These are phyloP conservation scores for Cercospora nicotianae DNA, from an alignment of 2,329 filamentous ascomycete genomes.

Conservation along the genomic window DNA sequence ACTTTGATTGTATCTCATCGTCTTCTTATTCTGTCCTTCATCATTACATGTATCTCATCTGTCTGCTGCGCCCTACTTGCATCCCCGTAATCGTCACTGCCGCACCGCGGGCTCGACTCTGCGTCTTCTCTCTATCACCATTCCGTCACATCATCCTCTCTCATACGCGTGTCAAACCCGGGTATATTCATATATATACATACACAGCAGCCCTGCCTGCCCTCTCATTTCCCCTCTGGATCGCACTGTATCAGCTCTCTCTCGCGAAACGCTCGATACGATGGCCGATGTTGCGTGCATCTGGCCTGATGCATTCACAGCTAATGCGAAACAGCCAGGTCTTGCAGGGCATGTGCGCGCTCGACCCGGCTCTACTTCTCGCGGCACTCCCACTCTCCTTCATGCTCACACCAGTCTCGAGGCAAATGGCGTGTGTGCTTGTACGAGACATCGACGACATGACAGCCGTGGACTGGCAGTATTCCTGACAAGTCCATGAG, in stretches of 20 bases:
- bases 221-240: background rate
- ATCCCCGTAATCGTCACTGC: background rate
- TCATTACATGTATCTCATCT: conserved; percentile 1
- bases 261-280: background rate
- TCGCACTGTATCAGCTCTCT: background rate
- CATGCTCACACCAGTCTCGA: background rate
- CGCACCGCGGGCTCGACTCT: background rate
- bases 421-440: background rate
- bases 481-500: background rate
- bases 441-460: background rate
- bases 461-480: background rate
- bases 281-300: background rate
- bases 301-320: background rate
- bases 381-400: background rate
- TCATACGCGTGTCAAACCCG: background rate
- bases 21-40: background rate
- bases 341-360: background rate
- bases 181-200: background rate
- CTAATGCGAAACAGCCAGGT: background rate
- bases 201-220: background rate
- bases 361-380: background rate
- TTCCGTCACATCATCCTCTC: background rate
- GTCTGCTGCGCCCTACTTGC: background rate
- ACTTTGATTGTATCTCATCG: background rate
- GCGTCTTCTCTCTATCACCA: background rate